phyloP scores from a whole-genome alignment of 148 eudicot genomes.

The Spergularia bocconei region DNA sequence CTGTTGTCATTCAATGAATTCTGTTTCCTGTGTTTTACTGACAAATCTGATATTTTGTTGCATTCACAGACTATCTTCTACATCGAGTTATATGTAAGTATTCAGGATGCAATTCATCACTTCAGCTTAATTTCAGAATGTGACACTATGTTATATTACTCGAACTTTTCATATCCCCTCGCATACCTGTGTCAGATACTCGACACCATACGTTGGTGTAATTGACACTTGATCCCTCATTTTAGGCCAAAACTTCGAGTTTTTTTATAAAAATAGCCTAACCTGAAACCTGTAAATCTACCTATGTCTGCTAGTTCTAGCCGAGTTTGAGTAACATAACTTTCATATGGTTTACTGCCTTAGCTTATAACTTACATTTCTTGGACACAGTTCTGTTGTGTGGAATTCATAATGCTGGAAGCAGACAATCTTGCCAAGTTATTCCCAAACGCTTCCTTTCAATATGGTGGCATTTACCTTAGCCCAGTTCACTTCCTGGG shows the following conservation, averaged over 20 bases:
- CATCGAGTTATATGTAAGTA: conserved; percentile 78
- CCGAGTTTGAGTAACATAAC: too few relatives aligned
- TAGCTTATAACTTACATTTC: background rate
- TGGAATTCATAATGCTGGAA: conserved; percentile 85
- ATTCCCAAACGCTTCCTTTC: conserved; percentile 61
- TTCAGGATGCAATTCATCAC: background rate
- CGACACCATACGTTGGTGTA: too few relatives aligned
- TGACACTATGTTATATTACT: background rate
- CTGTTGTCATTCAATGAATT: background rate
- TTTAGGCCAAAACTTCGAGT: too few relatives aligned
- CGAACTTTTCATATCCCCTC: too few relatives aligned
- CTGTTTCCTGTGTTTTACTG: background rate
- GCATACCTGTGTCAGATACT: too few relatives aligned
- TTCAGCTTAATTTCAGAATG: background rate
- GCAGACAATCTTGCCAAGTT: conserved; percentile 72
- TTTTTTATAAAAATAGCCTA: background rate
- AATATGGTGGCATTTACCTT: conserved; percentile 44
- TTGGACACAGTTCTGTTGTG: conserved; percentile 67
- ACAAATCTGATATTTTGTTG: conserved; percentile 9
- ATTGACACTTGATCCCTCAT: too few relatives aligned
- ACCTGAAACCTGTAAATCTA: too few relatives aligned
- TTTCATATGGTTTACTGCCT: background rate
- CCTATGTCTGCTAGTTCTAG: too few relatives aligned
- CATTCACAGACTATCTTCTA: conserved; percentile 74
- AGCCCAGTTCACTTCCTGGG: conserved; percentile 62